Evolutionary conservation across 768 basidiomycete genomes (phyloP).

Genomic region (Psilocybe sp.): DNA sequence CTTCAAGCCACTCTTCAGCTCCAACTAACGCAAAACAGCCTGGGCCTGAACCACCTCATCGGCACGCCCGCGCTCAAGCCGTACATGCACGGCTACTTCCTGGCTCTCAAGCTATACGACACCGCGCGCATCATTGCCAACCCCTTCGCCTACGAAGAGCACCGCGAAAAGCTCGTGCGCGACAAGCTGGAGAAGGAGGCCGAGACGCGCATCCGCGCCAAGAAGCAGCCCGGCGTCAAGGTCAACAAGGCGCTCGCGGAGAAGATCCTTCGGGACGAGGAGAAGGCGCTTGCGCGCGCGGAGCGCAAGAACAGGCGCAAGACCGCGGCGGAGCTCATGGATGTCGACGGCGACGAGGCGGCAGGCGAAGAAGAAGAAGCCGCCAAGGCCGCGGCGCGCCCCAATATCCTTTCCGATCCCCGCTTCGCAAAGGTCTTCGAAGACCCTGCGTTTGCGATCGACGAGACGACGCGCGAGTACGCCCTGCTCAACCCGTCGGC

Average conservation of each 20-base stretch:
- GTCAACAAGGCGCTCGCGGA: constrained; percentile 82
- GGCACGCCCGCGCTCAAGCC: constrained; percentile 96
- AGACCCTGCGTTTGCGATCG: constrained; percentile 89
- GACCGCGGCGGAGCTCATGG: constrained; percentile 31
- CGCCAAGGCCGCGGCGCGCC: constrained; percentile 28
- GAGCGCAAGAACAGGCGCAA: constrained; percentile 51
- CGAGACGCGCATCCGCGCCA: constrained; percentile 86
- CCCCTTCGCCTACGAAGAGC: constrained; percentile 93
- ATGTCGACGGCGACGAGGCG: constrained; percentile 29
- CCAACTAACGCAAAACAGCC: constrained; percentile 39
- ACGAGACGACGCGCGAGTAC: constrained; percentile 84
- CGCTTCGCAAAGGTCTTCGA: constrained; percentile 91
- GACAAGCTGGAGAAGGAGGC: constrained; percentile 93
- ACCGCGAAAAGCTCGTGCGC: constrained; percentile 83
- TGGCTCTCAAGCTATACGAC: constrained; percentile 93
- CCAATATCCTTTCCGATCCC: constrained; percentile 73
- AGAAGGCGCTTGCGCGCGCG: constrained; percentile 52
- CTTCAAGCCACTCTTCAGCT: neutral
- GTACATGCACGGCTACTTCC: constrained; percentile 99
- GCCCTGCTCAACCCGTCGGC: constrained; percentile 91
- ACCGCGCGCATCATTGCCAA: constrained; percentile 94
- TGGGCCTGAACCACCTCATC: constrained; percentile 92
- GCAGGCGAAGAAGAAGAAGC: constrained; percentile 27
- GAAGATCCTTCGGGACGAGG: constrained; percentile 68
- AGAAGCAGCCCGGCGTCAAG: constrained; percentile 70